Evolutionary conservation across 2,329 filamentous ascomycete species (phyloP).

Genomic region (Fusarium sp.): DNA sequence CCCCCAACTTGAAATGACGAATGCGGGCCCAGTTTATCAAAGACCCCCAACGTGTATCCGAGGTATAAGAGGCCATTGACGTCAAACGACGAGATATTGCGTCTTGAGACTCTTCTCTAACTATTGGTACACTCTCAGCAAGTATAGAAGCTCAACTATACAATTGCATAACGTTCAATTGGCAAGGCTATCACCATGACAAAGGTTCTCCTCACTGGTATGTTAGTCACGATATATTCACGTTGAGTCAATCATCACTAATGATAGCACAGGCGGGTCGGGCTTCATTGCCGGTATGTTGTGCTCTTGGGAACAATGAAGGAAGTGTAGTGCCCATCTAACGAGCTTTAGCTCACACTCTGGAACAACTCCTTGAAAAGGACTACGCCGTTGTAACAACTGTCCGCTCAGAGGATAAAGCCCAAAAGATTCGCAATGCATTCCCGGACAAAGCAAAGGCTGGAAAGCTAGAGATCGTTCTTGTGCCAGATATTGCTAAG

Average conservation of each 20-base stretch:
- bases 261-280: conserved; percentile 43
- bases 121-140: not conserved
- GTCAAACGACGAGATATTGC: not conserved
- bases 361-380: conserved; percentile 61
- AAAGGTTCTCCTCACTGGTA: conserved; percentile 47
- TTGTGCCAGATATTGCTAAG: conserved; percentile 82
- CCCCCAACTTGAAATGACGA: conserved; percentile 38
- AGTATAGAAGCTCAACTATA: not conserved
- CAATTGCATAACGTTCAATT: not conserved
- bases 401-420: conserved; percentile 64
- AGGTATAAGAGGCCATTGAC: conserved; percentile 16
- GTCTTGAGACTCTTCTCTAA: not conserved
- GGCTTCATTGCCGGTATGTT: conserved; percentile 49
- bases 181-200: conserved; percentile 34
- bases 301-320: not conserved
- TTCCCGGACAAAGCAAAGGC: conserved; percentile 51
- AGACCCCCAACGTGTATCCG: conserved; percentile 5
- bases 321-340: not conserved
- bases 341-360: conserved; percentile 58
- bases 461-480: conserved; percentile 58
- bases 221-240: not conserved
- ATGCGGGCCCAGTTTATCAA: conserved; percentile 33
- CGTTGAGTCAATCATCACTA: conserved; percentile 25
- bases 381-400: conserved; percentile 65
- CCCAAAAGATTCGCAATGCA: conserved; percentile 59